A percentile compares a stretch with the other conserved stretches of the same genome.
phyloP scores from a whole-genome alignment of 176 grass and related monocot species.

The Lolium rigidum region DNA sequence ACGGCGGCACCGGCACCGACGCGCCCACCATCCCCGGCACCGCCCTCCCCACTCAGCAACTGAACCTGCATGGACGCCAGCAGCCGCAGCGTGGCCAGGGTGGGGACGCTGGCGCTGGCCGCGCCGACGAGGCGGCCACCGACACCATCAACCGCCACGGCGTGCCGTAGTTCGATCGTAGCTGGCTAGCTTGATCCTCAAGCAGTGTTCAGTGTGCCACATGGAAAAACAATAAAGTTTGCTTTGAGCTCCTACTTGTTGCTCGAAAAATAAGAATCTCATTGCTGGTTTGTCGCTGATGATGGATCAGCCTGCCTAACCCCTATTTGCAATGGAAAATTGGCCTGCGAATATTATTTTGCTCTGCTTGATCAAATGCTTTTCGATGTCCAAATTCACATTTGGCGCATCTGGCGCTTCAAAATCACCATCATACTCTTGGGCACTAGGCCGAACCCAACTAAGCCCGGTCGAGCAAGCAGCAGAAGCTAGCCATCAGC shows the following conservation, averaged over 20 bases:
- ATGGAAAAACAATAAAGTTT: background rate
- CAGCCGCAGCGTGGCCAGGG: constrained; percentile 5
- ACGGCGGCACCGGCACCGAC: constrained; percentile 54
- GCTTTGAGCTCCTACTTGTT: background rate
- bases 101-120: background rate
- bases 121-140: constrained; percentile 20
- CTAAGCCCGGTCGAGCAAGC: background rate
- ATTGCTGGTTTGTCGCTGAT: too few relatives aligned
- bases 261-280: background rate
- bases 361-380: too few relatives aligned
- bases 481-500: constrained; percentile 23
- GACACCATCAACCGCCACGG: constrained; percentile 52
- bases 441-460: background rate
- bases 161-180: constrained; percentile 36
- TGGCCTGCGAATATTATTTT: too few relatives aligned
- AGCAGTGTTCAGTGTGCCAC: background rate
- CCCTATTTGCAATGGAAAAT: too few relatives aligned
- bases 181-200: background rate
- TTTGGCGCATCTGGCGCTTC: too few relatives aligned
- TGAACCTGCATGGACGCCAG: constrained; percentile 2
- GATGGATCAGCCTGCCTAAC: too few relatives aligned
- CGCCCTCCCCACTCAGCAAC: constrained; percentile 5
- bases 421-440: too few relatives aligned
- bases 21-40: constrained; percentile 67
- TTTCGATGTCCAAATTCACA: too few relatives aligned